Evolutionary conservation across 2,329 filamentous ascomycete species (phyloP), one percentile per base, ranked within the genome.

Genomic region (Talaromyces sp.): DNA sequence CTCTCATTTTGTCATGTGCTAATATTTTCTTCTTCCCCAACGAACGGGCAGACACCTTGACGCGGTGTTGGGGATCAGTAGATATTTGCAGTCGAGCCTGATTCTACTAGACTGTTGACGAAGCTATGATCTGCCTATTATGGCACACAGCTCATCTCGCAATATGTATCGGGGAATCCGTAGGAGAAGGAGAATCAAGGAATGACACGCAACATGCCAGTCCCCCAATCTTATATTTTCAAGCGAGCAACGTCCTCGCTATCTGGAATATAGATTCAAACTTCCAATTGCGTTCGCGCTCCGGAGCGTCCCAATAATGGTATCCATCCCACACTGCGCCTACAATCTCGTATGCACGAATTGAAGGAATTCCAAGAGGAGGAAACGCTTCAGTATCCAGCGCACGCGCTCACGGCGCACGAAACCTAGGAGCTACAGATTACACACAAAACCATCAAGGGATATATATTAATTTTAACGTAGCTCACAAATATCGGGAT

Each of bases 41-140:
- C 19, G 31, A 40, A 58, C 54, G n/a, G 31, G 54, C 34, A n/a
- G 54, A 38, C n/a, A 58, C 19, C 34, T 58, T 38, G 25, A 58
- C 34, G 31, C 6, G 54, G 31, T 58, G 54, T 58, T 40, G 19
- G 31, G 31, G 54, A 58, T 58, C 31, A 58, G 54, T 58, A n/a
- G n/a, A n/a, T n/a, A 58, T 13, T 40, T 36, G 29, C 29, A 58
- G 29, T 58, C 13, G 25, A 11, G 34, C 34, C 34, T 36, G 34
- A 36, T 36, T 31, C 40, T 1, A 3, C 25, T 11, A 2, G 22
- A 31, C 47, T n/a, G 6, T 27, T 29, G 22, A 29, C 6, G 47
- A 51, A 29, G 47, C 25, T 29, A 29, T 10, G 47, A 29, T 29
- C 47, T 51, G 25, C 47, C 47, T 29, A 27, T 25, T 3, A 29